phyloP scores from a whole-genome alignment of 371 early-diverging fungal genomes.

The Apophysomyces variabilis region DNA sequence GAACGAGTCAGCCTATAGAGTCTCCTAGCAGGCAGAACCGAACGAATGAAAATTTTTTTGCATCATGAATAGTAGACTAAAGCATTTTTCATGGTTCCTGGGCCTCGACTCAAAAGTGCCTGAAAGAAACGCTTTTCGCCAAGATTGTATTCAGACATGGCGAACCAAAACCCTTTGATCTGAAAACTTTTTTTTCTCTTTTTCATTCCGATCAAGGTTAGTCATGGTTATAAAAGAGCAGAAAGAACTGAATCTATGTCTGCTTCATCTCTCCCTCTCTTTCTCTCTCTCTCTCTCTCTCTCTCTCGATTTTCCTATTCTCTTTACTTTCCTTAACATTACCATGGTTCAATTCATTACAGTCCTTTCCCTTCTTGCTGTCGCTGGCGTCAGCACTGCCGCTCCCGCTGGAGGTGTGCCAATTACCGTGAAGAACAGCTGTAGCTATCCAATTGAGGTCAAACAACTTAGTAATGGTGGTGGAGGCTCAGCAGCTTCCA shows the following conservation, averaged over 20 bases:
- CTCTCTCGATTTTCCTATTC: background rate
- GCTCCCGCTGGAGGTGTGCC: conserved; percentile 26
- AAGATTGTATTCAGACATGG: conserved; percentile 4
- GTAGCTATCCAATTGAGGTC: conserved; percentile 29
- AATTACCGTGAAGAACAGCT: conserved; percentile 47
- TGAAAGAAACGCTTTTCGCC: background rate
- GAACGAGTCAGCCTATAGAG: too few species aligned
- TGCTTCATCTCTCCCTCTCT: too few species aligned
- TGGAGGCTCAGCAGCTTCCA: background rate
- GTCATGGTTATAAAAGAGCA: background rate
- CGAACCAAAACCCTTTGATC: background rate
- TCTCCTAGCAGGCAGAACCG: too few species aligned
- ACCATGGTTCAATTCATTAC: background rate
- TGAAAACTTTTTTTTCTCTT: background rate
- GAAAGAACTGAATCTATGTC: too few species aligned
- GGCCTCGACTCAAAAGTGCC: background rate
- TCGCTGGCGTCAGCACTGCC: conserved; percentile 24
- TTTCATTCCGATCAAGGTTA: background rate
- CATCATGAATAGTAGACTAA: background rate
- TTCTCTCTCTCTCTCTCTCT: background rate
- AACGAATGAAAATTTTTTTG: conserved; percentile 1
- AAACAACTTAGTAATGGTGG: conserved; percentile 41
- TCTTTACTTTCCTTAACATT: background rate
- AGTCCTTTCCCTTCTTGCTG: conserved; percentile 13
- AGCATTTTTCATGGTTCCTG: conserved; percentile 9